Conservation (phyloP, 495 filamentous ascomycete genomes). For the Penicillium waksmanii region DNA sequence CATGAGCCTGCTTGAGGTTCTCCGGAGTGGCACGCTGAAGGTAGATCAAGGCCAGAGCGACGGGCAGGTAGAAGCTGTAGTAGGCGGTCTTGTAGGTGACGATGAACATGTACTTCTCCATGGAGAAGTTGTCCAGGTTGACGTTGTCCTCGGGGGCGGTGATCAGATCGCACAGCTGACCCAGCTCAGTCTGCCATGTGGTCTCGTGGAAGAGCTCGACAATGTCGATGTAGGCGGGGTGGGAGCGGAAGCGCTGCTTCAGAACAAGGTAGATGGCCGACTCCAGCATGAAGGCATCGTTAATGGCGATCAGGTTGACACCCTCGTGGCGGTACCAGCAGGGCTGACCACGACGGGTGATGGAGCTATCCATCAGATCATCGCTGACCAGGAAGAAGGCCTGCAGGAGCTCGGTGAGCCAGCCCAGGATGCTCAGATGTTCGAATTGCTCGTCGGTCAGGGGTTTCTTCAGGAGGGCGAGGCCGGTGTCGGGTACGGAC, state of each 20-base stretch:
- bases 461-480: conserved; percentile 72
- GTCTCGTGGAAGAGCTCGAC: conserved; percentile 95
- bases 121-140: conserved; percentile 88
- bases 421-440: conserved; percentile 81
- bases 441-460: conserved; percentile 82
- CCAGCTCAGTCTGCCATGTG: conserved; percentile 90
- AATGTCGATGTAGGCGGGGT: conserved; percentile 85
- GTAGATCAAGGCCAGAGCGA: conserved; percentile 85
- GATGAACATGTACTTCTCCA: conserved; percentile 97
- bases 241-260: conserved; percentile 86
- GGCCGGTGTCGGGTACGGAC: conserved; percentile 90
- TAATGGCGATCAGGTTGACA: conserved; percentile 95
- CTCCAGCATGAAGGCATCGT: conserved; percentile 97
- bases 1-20: conserved; percentile 83
- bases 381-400: conserved; percentile 98
- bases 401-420: conserved; percentile 97
- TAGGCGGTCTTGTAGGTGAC: conserved; percentile 99
- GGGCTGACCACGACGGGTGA: conserved; percentile 88
- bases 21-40: conserved; percentile 77
- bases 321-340: conserved; percentile 92
- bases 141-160: conserved; percentile 90
- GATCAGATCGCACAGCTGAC: conserved; percentile 90
- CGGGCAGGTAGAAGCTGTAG: conserved; percentile 97
- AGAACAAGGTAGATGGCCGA: conserved; percentile 85
- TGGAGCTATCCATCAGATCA: conserved; percentile 96